A percentile compares a stretch with the other conserved stretches of the same genome.
These are phyloP conservation scores for Brassica nigra DNA, from an alignment of 345 rosid genomes.

Conservation along the genomic window DNA sequence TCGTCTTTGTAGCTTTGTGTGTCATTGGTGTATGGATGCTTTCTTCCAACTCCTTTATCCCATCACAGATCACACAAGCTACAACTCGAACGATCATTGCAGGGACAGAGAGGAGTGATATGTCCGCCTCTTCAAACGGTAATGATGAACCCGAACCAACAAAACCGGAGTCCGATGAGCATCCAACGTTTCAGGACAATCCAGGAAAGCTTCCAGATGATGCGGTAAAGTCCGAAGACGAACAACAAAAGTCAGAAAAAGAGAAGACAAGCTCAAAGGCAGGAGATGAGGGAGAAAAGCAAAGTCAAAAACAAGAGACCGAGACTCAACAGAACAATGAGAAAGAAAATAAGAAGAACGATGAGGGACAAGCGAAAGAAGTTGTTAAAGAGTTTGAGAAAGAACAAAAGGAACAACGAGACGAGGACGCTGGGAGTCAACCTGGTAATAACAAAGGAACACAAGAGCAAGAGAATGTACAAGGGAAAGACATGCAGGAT, in stretches of 20 bases:
- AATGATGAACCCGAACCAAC: conserved; percentile 28
- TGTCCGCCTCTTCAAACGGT: conserved; percentile 22
- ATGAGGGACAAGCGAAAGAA: conserved; percentile 24
- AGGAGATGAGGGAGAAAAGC: conserved; percentile 49
- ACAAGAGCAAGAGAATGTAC: conserved; percentile 29
- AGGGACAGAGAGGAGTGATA: conserved; percentile 35
- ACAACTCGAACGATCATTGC: conserved; percentile 38
- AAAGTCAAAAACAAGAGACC: conserved; percentile 41
- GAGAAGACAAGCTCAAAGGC: conserved; percentile 36
- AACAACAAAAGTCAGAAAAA: conserved; percentile 28
- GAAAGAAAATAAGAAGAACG: conserved; percentile 24
- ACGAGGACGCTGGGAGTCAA: conserved; percentile 54
- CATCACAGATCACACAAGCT: conserved; percentile 45
- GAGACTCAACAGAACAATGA: conserved; percentile 31
- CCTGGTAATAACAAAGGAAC: conserved; percentile 21
- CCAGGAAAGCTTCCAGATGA: conserved; percentile 86
- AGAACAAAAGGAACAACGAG: conserved; percentile 50
- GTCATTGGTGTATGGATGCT: conserved; percentile 86
- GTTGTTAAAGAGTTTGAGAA: conserved; percentile 40
- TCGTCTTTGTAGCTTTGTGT: conserved; percentile 65
- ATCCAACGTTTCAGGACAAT: conserved; percentile 63
- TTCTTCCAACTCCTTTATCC: conserved; percentile 50
- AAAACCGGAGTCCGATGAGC: conserved; percentile 39
- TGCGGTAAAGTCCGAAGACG: conserved; percentile 66
- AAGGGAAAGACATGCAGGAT: conserved; percentile 45